phyloP scores from a whole-genome alignment of 306 rosid genomes.

The Citrullus amarus region DNA sequence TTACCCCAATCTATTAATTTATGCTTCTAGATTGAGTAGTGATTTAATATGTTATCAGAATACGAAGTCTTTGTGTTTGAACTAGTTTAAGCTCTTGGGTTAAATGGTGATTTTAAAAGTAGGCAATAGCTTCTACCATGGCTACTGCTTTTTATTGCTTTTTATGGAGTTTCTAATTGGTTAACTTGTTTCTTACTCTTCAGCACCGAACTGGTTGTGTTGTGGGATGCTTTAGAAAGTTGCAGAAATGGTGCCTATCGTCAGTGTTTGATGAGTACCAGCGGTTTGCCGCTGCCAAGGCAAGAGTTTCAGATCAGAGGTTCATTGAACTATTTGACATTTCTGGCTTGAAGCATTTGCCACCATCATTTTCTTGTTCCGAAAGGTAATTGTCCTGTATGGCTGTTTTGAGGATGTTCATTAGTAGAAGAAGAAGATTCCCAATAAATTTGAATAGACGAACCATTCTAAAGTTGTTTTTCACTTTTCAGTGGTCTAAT shows the following conservation, averaged over 20 bases:
- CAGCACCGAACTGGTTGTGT: slow-evolving; percentile 99
- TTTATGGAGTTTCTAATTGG: not conserved
- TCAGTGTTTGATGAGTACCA: slow-evolving; percentile 89
- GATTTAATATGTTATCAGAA: too few relatives aligned
- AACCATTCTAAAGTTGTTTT: not conserved
- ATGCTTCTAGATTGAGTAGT: not conserved
- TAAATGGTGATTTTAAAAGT: too few relatives aligned
- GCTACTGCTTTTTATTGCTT: too few relatives aligned
- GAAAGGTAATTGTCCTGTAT: slow-evolving; percentile 23
- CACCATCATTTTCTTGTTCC: slow-evolving; percentile 49
- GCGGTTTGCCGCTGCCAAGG: slow-evolving; percentile 93
- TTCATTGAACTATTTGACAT: slow-evolving; percentile 83
- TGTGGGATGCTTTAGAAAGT: slow-evolving; percentile 87
- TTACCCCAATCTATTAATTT: not conserved
- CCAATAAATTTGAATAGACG: not conserved
- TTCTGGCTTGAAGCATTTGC: slow-evolving; percentile 58
- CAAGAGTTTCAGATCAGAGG: slow-evolving; percentile 89
- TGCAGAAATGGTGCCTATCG: slow-evolving; percentile 88
- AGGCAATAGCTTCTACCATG: too few relatives aligned
- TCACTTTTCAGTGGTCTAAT: not conserved
- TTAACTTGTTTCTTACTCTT: slow-evolving; percentile 1
- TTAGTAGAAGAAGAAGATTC: not conserved
- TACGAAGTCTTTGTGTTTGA: too few relatives aligned
- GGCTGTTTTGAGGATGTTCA: not conserved
- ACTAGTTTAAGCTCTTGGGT: too few relatives aligned